Conservation (phyloP, 2,329 filamentous ascomycete genomes). For the Penicillium concentricum region DNA sequence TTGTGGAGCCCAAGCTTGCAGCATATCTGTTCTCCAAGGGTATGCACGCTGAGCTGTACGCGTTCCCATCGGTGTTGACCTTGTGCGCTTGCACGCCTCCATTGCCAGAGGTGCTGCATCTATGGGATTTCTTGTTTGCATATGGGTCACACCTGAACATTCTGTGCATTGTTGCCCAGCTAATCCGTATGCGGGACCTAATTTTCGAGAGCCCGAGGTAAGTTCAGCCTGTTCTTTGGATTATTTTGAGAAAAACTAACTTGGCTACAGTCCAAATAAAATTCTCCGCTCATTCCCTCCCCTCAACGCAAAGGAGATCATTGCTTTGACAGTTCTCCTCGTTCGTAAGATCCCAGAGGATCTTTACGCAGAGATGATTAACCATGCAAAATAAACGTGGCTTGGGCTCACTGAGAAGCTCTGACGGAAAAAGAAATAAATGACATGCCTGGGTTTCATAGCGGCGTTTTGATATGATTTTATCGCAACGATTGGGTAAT, state of each 20-base stretch:
- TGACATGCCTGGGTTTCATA: not conserved
- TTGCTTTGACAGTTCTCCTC: slow-evolving; percentile 79
- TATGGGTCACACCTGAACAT: slow-evolving; percentile 95
- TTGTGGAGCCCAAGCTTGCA: slow-evolving; percentile 86
- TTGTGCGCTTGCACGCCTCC: slow-evolving; percentile 95
- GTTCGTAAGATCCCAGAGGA: slow-evolving; percentile 88
- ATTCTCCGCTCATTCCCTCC: slow-evolving; percentile 84
- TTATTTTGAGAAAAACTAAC: slow-evolving; percentile 9
- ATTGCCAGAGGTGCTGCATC: slow-evolving; percentile 81
- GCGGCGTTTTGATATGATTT: slow-evolving; percentile 15
- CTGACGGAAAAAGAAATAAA: not conserved
- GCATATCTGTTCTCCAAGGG: slow-evolving; percentile 81
- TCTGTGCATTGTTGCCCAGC: slow-evolving; percentile 90
- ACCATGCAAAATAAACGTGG: slow-evolving; percentile 63
- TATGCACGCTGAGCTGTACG: slow-evolving; percentile 90
- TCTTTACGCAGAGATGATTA: slow-evolving; percentile 84
- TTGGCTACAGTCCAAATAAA: slow-evolving; percentile 73
- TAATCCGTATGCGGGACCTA: slow-evolving; percentile 82
- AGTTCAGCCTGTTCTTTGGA: slow-evolving; percentile 6
- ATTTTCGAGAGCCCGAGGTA: slow-evolving; percentile 83
- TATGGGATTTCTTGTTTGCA: slow-evolving; percentile 97
- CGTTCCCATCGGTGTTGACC: slow-evolving; percentile 91
- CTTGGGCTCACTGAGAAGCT: not conserved
- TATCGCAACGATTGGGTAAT: not conserved
- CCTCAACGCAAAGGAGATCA: slow-evolving; percentile 78